Evolutionary conservation across 2,329 filamentous ascomycete genomes (phyloP).

Genomic region (Aspergillus fumigatiaffinis): DNA sequence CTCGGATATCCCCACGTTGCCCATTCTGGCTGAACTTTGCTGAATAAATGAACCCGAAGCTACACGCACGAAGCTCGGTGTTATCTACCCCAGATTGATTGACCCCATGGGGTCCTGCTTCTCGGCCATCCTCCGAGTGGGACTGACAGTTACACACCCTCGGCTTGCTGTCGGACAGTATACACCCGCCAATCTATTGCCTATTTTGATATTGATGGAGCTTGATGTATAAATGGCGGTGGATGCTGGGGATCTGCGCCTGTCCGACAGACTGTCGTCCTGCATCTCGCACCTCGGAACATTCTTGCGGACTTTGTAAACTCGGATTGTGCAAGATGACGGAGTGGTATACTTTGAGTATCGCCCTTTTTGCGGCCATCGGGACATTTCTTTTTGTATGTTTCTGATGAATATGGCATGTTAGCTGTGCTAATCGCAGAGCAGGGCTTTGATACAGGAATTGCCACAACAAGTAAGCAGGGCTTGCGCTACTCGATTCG

Average conservation of each 20-base stretch:
- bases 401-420: not conserved
- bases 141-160: conserved; percentile 9
- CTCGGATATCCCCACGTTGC: not conserved
- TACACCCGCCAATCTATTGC: conserved; percentile 7
- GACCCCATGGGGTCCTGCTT: conserved; percentile 12
- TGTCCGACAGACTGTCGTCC: not conserved
- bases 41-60: not conserved
- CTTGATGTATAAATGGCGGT: not conserved
- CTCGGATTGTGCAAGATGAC: conserved; percentile 27
- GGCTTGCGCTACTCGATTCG: not conserved
- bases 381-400: conserved; percentile 57
- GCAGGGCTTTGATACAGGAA: conserved; percentile 59
- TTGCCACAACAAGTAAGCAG: conserved; percentile 53
- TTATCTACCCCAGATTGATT: not conserved
- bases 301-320: not conserved
- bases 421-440: conserved; percentile 4
- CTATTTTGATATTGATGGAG: not conserved
- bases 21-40: not conserved
- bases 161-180: conserved; percentile 16
- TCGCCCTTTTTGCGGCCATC: conserved; percentile 56
- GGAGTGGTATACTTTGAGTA: conserved; percentile 46
- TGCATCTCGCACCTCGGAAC: not conserved
- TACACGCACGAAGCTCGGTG: not conserved
- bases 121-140: conserved; percentile 28
- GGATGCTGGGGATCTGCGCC: not conserved